Evolutionary conservation across 345 rosid species (phyloP).

Genomic region (Draba incana): DNA sequence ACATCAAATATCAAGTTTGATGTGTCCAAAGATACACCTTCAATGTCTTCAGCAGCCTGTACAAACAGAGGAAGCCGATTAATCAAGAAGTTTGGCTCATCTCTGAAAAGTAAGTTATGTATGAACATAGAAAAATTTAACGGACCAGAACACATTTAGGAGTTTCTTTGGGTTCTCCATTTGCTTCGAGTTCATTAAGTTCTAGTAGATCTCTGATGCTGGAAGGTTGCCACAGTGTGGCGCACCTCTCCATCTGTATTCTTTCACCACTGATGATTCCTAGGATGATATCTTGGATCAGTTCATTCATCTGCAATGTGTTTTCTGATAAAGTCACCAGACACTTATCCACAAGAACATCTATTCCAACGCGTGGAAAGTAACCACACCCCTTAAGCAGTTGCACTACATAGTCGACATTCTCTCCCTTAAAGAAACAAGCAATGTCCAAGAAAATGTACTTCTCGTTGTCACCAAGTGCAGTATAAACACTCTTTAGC

Average conservation of each 20-base stretch:
- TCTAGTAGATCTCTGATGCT: slow-evolving; percentile 23
- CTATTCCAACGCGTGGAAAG: background rate
- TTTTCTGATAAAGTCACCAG: slow-evolving; percentile 1
- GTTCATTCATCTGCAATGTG: slow-evolving; percentile 17
- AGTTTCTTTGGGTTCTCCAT: background rate
- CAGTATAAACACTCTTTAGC: background rate
- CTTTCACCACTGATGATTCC: slow-evolving; percentile 10
- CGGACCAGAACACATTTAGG: slow-evolving; percentile 10
- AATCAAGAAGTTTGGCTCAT: background rate
- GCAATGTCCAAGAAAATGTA: slow-evolving; percentile 10
- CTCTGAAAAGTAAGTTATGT: background rate
- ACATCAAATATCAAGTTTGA: slow-evolving; percentile 4
- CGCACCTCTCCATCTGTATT: no score
- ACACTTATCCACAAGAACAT: slow-evolving; percentile 38
- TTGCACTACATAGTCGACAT: slow-evolving; percentile 10
- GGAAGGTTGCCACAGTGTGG: slow-evolving; percentile 7
- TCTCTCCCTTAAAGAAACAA: slow-evolving; percentile 18
- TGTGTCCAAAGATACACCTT: slow-evolving; percentile 21
- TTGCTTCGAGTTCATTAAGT: background rate
- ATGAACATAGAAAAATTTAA: background rate
- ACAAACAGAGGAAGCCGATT: background rate
- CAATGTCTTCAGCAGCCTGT: slow-evolving; percentile 27
- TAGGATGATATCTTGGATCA: slow-evolving; percentile 17
- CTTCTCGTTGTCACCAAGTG: slow-evolving; percentile 30
- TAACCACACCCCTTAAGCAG: slow-evolving; percentile 25